Evolutionary conservation across 2,329 filamentous ascomycete genomes (phyloP), one percentile per base, ranked within the genome.

Genomic region (Phyllosticta capitalensis): DNA sequence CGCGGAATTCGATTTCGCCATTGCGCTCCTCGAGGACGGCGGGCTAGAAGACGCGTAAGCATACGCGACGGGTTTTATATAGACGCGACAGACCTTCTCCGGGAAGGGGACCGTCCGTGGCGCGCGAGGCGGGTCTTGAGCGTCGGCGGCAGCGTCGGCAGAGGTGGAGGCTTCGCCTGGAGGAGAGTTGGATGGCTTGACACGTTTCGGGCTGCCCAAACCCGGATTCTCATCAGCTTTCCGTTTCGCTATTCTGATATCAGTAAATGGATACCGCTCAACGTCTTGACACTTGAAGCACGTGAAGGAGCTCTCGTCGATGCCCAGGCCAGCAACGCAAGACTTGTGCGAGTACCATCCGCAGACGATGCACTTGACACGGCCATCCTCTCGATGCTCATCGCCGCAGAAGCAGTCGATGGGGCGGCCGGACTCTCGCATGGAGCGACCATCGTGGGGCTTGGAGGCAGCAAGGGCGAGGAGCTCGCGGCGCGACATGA

Each of bases 1-100:
- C 94, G 54, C 92, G 87, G 73, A 97, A 97, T 72, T 97, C 91
- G 66, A 99, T 97, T 64, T 95, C 90, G 69, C 92, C 91, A 69
- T 87, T 89, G 67, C 91, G 88, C 75, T 99, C 94, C 76, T 99
- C 94, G 64, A 95, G 81, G 4, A 96, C 92, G 9, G 92, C 92
- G 5, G 90, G 89, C 85, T 90, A 64, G 56, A 38, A 30, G 49
- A 48, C 14, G 49, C 61, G 63, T 72, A 64, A 74, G 68, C 64
- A 60, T 45, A 26, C 22, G 17, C 17, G 10, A 24, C 9, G 28
- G 28, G 19, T n/a, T 21, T 21, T 53, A 22, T 28, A 38, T 30
- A 26, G 20, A 20, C 3, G 21, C 55, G 30, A 88, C 38, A 45
- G 6, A 45, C 87, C 80, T 95, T 96, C 74, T 96, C 91, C 1